Evolutionary conservation across 345 rosid species (phyloP), one percentile per base, ranked within the genome.

Genomic region (Moricandia arvensis): DNA sequence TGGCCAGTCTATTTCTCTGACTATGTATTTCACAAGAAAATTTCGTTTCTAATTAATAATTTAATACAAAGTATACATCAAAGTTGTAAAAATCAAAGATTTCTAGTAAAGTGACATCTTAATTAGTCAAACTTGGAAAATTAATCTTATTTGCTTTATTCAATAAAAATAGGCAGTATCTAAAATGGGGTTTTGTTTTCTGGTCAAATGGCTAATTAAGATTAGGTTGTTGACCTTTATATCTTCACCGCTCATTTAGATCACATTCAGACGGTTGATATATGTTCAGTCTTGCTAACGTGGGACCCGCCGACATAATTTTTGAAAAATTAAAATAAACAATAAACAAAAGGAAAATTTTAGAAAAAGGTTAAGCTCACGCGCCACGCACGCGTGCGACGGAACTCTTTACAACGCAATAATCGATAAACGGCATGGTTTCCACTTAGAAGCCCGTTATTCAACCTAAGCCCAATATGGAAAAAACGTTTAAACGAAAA

Each of bases 101-200:
- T 75, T 87, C 86, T 85, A 87, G 86, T 73, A 82, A 82, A 76
- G 86, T 76, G 91, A 88, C 87, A 72, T 73, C 68, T 77, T 84
- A n/a, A n/a, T n/a, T n/a, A 87, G 93, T 89, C 95, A 93, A 87
- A 90, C 85, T 82, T 87, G 71, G 79, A 80, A 86, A 85, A 65
- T 65, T 70, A 61, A 12, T 76, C 73, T 53, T 78, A 7, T 60
- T 37, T 64, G 43, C 27, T 18, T 18, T 37, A 29, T 62, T 68
- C 41, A 73, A 63, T 59, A 13, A 57, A 47, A 59, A 59, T 17
- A 27, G 57, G 76, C 72, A 33, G 73, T 38, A 49, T 66, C 63
- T 59, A 66, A 70, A 70, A 66, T 38, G 59, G 66, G 3, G 77
- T 71, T 80, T 68, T 66, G 80, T 74, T 54, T 29, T 38, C 59